Evolutionary conservation across 192 early-diverging fungal species (phyloP).

Genomic region (Entomortierella lignicola): DNA sequence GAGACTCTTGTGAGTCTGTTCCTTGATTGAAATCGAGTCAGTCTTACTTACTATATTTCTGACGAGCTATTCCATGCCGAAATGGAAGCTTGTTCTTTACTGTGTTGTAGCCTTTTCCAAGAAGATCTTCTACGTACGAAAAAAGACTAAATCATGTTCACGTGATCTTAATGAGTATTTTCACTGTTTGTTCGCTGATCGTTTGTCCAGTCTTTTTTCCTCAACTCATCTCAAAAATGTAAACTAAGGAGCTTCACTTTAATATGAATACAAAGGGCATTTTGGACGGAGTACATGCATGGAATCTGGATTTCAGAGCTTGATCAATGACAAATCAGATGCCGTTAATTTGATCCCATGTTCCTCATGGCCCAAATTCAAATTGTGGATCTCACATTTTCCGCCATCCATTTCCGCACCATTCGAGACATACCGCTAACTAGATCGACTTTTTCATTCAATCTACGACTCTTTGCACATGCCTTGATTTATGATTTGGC

Average conservation of each 20-base stretch:
- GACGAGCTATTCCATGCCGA: too few relatives aligned
- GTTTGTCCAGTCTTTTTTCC: constrained; percentile 24
- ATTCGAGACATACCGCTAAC: not conserved
- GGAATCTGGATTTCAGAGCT: constrained; percentile 1
- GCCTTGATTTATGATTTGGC: not conserved
- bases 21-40: too few relatives aligned
- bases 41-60: too few relatives aligned
- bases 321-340: constrained; percentile 6
- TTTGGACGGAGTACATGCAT: not conserved
- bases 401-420: not conserved
- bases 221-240: constrained; percentile 34
- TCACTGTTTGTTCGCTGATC: not conserved
- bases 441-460: not conserved
- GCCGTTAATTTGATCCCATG: constrained; percentile 20
- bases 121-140: not conserved
- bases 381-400: constrained; percentile 13
- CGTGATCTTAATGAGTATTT: not conserved
- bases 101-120: too few relatives aligned
- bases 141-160: not conserved
- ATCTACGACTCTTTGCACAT: not conserved
- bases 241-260: not conserved
- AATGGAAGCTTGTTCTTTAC: too few relatives aligned
- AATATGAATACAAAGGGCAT: not conserved
- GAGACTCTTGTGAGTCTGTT: too few relatives aligned
- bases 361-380: not conserved